Conservation (phyloP, 1,284 basidiomycete genomes). For the Ustilago hordei region DNA sequence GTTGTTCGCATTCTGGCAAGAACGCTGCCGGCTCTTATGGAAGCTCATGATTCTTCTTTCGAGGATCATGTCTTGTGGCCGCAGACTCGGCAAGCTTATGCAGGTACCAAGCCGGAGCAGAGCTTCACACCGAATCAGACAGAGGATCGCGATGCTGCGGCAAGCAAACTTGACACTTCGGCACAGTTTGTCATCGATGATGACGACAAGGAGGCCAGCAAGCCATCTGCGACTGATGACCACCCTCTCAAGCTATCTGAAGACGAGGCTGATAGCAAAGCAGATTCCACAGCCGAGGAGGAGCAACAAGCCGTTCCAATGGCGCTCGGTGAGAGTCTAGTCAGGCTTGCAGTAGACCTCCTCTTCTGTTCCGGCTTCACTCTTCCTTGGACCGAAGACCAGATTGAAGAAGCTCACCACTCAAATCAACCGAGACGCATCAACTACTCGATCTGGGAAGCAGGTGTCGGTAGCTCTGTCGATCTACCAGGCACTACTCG, state of each 20-base stretch:
- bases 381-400: slow-evolving; percentile 66
- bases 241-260: slow-evolving; percentile 38
- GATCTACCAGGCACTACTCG: slow-evolving; percentile 51
- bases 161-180: slow-evolving; percentile 51
- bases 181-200: slow-evolving; percentile 66
- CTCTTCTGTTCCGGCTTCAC: slow-evolving; percentile 68
- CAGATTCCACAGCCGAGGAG: slow-evolving; percentile 2
- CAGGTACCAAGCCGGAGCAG: slow-evolving; percentile 10
- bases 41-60: slow-evolving; percentile 26
- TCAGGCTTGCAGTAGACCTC: slow-evolving; percentile 56
- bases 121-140: not conserved
- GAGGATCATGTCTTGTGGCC: slow-evolving; percentile 54
- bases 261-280: not conserved
- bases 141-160: slow-evolving; percentile 16
- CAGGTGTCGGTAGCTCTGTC: slow-evolving; percentile 64
- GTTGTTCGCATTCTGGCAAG: slow-evolving; percentile 63
- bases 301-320: slow-evolving; percentile 28
- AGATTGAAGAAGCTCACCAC: slow-evolving; percentile 28
- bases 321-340: slow-evolving; percentile 50
- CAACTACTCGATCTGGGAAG: slow-evolving; percentile 64
- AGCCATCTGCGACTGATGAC: slow-evolving; percentile 11
- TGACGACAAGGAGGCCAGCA: slow-evolving; percentile 33
- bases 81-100: slow-evolving; percentile 25
- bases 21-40: slow-evolving; percentile 58
- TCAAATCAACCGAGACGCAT: slow-evolving; percentile 9